Evolutionary conservation across 208 protist species (phyloP), one percentile per base, ranked within the genome.

Genomic region (Pavlovales sp.): DNA sequence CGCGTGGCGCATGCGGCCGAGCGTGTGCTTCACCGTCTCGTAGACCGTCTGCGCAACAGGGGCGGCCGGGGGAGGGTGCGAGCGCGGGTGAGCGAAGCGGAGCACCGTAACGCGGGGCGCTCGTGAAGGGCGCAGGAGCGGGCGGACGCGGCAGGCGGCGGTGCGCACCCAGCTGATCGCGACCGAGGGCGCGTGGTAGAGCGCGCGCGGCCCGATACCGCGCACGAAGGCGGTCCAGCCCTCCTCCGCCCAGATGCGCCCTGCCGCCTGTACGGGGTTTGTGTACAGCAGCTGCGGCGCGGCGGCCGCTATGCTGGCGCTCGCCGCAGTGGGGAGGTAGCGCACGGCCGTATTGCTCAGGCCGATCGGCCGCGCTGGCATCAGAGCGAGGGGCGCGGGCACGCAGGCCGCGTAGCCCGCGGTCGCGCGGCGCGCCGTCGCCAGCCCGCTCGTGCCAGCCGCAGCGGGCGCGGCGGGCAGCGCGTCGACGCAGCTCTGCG

Each of bases 151-250:
- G 44, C 44, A 57, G n/a, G n/a, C n/a, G n/a, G n/a, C n/a, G n/a
- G n/a, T n/a, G n/a, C 57, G 57, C 57, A 71, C 57, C 83, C 83
- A 87, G 71, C 83, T 78, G 83, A 87, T 87, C 32, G 83, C 83
- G 32, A 87, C 83, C 8, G 83, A 87, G 1, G 83, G 83, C 34
- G 83, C 83, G 83, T 87, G 83, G 42, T 44, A 37, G 32, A 41
- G 36, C 67, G 57, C 37, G 5, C 83, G 83, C 83, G 83, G 38
- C 8, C 26, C 30, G 26, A 79, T 11, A 14, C 83, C 83, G 2
- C 83, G 44, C 37, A 34, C 34, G 67, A 87, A 87, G 37, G 8
- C 83, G 39, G 67, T 36, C 2, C 0, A 0, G 38, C 83, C 83
- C 67, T 87, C 83, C 83, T 87, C 83, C 5, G 67, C n/a, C 30